Percentiles rank a stretch among this genome's conserved stretches.
Evolutionary conservation across 2,329 filamentous ascomycete species (phyloP).

Genomic region (Calonectria pauciramosa): DNA sequence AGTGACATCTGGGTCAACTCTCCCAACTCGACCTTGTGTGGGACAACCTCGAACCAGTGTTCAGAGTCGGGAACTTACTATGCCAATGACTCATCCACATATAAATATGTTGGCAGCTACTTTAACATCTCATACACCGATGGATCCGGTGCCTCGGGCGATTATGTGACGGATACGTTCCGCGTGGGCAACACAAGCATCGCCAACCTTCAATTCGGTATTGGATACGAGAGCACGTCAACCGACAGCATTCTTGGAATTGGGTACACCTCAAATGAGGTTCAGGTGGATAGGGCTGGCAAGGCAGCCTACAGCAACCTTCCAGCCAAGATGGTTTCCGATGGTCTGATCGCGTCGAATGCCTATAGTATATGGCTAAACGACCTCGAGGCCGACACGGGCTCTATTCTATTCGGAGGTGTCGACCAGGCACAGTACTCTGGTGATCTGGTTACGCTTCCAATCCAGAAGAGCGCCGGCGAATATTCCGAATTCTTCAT

Average conservation of each 20-base stretch:
- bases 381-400: constrained; percentile 75
- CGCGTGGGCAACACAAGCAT: constrained; percentile 68
- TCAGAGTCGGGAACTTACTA: constrained; percentile 74
- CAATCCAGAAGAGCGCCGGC: constrained; percentile 69
- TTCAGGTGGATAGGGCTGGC: constrained; percentile 72
- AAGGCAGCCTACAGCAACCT: constrained; percentile 75
- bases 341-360: constrained; percentile 73
- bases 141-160: constrained; percentile 80
- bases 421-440: constrained; percentile 76
- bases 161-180: constrained; percentile 84
- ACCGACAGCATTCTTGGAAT: constrained; percentile 86
- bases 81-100: constrained; percentile 81
- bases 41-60: constrained; percentile 64
- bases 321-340: constrained; percentile 73
- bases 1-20: constrained; percentile 81
- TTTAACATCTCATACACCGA: constrained; percentile 94
- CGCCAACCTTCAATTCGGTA: constrained; percentile 75
- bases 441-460: constrained; percentile 75
- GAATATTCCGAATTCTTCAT: constrained; percentile 75
- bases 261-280: constrained; percentile 85
- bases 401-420: constrained; percentile 81
- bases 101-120: constrained; percentile 77
- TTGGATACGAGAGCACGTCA: constrained; percentile 75
- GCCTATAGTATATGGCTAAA: constrained; percentile 84
- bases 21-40: constrained; percentile 71